Percentiles rank a stretch among this genome's conserved stretches.
phyloP scores from a whole-genome alignment of 2,329 filamentous ascomycete genomes.

The Cryphonectria parasitica region DNA sequence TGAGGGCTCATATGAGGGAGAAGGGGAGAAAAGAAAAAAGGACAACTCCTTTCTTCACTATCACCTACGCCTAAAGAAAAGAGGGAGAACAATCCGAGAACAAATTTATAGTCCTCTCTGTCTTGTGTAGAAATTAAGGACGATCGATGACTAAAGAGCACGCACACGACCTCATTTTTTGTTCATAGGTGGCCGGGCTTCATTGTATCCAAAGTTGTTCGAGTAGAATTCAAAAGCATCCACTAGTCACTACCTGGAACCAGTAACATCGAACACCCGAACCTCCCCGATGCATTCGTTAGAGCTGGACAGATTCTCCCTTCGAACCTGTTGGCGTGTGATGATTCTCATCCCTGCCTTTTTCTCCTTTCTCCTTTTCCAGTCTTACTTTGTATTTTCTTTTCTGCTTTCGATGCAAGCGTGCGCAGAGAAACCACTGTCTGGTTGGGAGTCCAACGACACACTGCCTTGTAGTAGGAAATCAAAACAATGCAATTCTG shows the following conservation, averaged over 20 bases:
- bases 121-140: not conserved
- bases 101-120: not conserved
- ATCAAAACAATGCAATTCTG: slow-evolving; percentile 24
- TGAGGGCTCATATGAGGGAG: too few relatives aligned
- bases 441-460: not conserved
- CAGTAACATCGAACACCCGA: not conserved
- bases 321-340: too few relatives aligned
- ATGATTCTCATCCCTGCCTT: not conserved
- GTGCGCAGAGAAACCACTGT: not conserved
- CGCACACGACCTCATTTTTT: too few relatives aligned
- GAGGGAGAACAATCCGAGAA: not conserved
- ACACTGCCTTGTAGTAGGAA: slow-evolving; percentile 11
- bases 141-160: not conserved
- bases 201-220: not conserved
- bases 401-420: slow-evolving; percentile 1
- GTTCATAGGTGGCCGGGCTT: not conserved
- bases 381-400: not conserved
- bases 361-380: not conserved
- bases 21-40: too few relatives aligned
- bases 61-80: not conserved
- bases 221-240: slow-evolving; percentile 12
- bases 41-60: too few relatives aligned
- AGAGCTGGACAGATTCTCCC: not conserved
- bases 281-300: not conserved
- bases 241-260: slow-evolving; percentile 3